These are phyloP conservation scores for Albugo candida DNA, from an alignment of 352 stramenopile genomes.

Conservation along the genomic window DNA sequence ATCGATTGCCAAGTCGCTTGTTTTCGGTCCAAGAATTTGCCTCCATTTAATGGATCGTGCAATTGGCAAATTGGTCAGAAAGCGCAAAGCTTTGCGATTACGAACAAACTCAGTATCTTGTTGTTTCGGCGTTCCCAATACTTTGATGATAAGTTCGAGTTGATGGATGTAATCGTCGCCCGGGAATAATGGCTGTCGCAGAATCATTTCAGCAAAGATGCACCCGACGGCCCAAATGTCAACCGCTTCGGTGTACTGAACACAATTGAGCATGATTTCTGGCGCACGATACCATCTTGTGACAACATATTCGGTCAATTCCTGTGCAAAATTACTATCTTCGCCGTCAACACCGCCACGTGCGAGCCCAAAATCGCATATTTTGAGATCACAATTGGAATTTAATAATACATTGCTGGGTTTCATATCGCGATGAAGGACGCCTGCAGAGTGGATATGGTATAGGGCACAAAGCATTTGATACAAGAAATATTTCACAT, in stretches of 20 bases:
- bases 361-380: constrained; percentile 57
- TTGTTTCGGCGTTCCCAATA: constrained; percentile 42
- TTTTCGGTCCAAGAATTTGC: constrained; percentile 26
- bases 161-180: constrained; percentile 74
- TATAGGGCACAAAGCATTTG: constrained; percentile 61
- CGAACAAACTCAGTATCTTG: constrained; percentile 31
- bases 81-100: constrained; percentile 10
- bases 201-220: constrained; percentile 96
- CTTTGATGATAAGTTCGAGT: constrained; percentile 66
- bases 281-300: constrained; percentile 76
- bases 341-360: constrained; percentile 32
- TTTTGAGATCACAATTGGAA: constrained; percentile 66
- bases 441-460: constrained; percentile 90
- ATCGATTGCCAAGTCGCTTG: constrained; percentile 18
- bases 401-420: constrained; percentile 66
- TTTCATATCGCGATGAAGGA: constrained; percentile 72
- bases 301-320: constrained; percentile 35
- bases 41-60: constrained; percentile 51
- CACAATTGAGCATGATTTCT: constrained; percentile 89
- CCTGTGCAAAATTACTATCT: constrained; percentile 4
- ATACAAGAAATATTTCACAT: constrained; percentile 68
- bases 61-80: constrained; percentile 27
- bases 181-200: constrained; percentile 90
- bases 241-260: constrained; percentile 88
- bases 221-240: constrained; percentile 92